Percentiles rank a stretch among this genome's conserved stretches.
Conservation (phyloP, 2,329 filamentous ascomycete species). For the Thielaviopsis cerberus region DNA sequence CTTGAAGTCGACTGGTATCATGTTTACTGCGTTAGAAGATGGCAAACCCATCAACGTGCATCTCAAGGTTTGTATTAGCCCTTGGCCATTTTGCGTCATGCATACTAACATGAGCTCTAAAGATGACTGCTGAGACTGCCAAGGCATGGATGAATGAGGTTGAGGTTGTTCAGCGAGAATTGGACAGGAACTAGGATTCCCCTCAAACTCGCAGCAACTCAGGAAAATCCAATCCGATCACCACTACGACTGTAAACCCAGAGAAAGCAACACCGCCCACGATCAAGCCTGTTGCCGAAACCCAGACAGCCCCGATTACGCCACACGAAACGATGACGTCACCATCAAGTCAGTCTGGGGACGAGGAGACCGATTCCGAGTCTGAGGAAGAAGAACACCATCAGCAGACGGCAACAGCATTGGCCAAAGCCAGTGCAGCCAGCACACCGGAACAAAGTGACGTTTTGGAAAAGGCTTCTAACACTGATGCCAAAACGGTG, state of each 20-base stretch:
- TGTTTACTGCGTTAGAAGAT: slow-evolving; percentile 45
- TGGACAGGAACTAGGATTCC: slow-evolving; percentile 22
- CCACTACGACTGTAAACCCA: background rate
- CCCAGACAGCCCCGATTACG: background rate
- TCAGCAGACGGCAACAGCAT: background rate
- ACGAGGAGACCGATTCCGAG: background rate
- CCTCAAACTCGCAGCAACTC: background rate
- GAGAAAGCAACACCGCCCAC: background rate
- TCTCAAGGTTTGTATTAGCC: slow-evolving; percentile 31
- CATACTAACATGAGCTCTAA: background rate
- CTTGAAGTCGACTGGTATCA: slow-evolving; percentile 50
- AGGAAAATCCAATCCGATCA: background rate
- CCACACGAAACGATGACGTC: background rate
- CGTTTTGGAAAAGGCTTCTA: background rate
- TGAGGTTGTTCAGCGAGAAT: slow-evolving; percentile 30
- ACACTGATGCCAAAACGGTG: background rate
- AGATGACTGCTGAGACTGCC: slow-evolving; percentile 37
- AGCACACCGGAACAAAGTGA: background rate
- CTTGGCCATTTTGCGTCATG: slow-evolving; percentile 3
- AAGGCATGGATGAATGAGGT: slow-evolving; percentile 34
- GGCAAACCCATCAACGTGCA: slow-evolving; percentile 39
- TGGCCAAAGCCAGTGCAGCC: background rate
- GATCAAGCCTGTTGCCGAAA: background rate
- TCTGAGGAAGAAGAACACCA: background rate
- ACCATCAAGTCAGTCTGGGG: background rate